phyloP scores from a whole-genome alignment of 306 rosid species.

The Vicia sativa region DNA sequence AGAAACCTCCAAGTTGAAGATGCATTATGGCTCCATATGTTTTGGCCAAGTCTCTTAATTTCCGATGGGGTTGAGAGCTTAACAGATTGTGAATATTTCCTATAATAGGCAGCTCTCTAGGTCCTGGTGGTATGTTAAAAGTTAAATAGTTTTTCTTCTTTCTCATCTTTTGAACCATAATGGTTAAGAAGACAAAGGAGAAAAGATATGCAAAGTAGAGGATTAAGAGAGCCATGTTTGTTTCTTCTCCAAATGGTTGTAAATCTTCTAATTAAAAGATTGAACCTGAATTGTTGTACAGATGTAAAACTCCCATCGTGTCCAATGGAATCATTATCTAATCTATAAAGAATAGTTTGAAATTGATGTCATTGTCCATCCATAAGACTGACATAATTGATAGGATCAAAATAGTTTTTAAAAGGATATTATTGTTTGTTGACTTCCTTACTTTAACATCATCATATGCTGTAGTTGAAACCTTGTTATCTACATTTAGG shows the following conservation, averaged over 20 bases:
- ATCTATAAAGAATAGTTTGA: too few relatives aligned
- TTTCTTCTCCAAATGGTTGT: too few relatives aligned
- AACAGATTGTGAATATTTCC: slow-evolving; percentile 33
- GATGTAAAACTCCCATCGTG: too few relatives aligned
- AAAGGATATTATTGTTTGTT: neutral
- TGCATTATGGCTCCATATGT: slow-evolving; percentile 50
- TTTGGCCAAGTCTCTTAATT: slow-evolving; percentile 44
- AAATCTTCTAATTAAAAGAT: too few relatives aligned
- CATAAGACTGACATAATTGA: neutral
- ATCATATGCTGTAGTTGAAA: neutral
- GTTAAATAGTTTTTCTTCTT: neutral
- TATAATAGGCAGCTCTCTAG: slow-evolving; percentile 44
- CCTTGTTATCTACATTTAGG: too few relatives aligned
- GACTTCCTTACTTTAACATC: neutral
- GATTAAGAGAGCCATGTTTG: slow-evolving; percentile 8
- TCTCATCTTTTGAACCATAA: neutral
- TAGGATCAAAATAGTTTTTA: neutral
- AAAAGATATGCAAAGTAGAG: neutral
- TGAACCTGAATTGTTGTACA: too few relatives aligned
- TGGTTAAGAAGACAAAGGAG: slow-evolving; percentile 3
- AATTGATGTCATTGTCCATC: neutral
- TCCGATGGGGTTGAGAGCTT: slow-evolving; percentile 34
- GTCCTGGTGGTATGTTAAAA: slow-evolving; percentile 42
- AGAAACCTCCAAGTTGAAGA: slow-evolving; percentile 49
- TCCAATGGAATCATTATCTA: too few relatives aligned